phyloP scores from a whole-genome alignment of 2,329 filamentous ascomycete genomes.

The Neonectria magnoliae region DNA sequence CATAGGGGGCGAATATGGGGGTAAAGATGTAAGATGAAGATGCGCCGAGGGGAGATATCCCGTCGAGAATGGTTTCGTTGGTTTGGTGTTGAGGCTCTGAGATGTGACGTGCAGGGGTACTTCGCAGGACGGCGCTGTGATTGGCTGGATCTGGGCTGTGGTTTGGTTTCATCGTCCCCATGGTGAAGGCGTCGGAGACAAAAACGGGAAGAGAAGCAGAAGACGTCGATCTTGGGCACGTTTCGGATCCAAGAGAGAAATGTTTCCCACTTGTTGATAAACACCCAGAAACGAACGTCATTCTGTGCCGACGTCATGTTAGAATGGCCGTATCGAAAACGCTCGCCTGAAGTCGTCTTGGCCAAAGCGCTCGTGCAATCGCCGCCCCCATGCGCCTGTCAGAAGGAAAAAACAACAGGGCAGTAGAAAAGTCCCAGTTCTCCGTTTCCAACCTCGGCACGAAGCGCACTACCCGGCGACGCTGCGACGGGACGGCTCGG shows the following conservation, averaged over 20 bases:
- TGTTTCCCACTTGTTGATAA: neutral
- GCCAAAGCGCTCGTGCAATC: neutral
- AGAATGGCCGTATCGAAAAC: neutral
- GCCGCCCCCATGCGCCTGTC: neutral
- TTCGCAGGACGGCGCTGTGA: slow-evolving; percentile 18
- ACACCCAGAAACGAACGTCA: neutral
- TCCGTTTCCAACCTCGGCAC: slow-evolving; percentile 21
- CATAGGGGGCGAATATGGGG: neutral
- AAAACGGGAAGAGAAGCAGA: neutral
- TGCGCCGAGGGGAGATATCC: neutral
- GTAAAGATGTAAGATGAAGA: neutral
- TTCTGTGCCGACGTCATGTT: neutral
- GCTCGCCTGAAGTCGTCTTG: neutral
- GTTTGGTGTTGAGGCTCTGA: slow-evolving; percentile 43
- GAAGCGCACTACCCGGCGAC: slow-evolving; percentile 17
- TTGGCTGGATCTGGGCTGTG: slow-evolving; percentile 24
- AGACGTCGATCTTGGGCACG: neutral
- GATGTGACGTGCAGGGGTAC: slow-evolving; percentile 24
- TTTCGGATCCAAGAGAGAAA: neutral
- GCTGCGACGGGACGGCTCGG: slow-evolving; percentile 24
- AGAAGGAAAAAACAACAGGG: slow-evolving; percentile 4
- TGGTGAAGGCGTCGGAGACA: neutral
- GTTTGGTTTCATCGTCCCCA: neutral
- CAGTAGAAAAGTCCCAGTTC: slow-evolving; percentile 7
- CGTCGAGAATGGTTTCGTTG: neutral